These are phyloP conservation scores for Paramyrothecium sp. DNA, from an alignment of 2,329 filamentous ascomycete genomes.

Conservation along the genomic window DNA sequence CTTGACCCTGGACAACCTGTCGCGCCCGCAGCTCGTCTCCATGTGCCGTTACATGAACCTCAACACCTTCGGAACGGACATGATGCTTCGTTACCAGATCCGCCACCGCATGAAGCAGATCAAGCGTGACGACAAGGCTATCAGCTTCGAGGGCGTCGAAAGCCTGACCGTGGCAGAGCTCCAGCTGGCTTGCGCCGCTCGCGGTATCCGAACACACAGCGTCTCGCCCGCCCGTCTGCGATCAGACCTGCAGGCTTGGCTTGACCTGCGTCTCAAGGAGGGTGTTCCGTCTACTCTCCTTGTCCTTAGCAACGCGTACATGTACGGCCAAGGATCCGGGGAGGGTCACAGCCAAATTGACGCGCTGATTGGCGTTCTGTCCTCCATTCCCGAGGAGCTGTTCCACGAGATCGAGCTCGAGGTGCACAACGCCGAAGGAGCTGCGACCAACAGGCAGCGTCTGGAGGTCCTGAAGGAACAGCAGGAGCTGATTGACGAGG, in stretches of 20 bases:
- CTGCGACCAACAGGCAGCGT: constrained; percentile 97
- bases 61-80: constrained; percentile 94
- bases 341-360: constrained; percentile 90
- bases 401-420: constrained; percentile 99
- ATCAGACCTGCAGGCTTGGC: constrained; percentile 89
- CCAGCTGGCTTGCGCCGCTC: constrained; percentile 86
- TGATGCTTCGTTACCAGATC: constrained; percentile 95
- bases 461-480: constrained; percentile 98
- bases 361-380: constrained; percentile 86
- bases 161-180: constrained; percentile 91
- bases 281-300: constrained; percentile 95
- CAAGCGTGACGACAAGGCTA: constrained; percentile 95
- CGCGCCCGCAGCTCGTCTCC: constrained; percentile 89
- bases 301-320: constrained; percentile 95
- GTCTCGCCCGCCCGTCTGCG: constrained; percentile 85
- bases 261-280: constrained; percentile 88
- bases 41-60: constrained; percentile 99
- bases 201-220: constrained; percentile 89
- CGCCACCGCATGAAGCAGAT: constrained; percentile 98
- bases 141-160: constrained; percentile 90
- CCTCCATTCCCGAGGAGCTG: constrained; percentile 92
- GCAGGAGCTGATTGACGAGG: constrained; percentile 95
- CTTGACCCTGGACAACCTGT: constrained; percentile 93
- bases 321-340: constrained; percentile 88
- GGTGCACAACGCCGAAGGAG: constrained; percentile 93